Evolutionary conservation across 163 green algal genomes (phyloP), one percentile per base, ranked within the genome.

Genomic region (Volvox carteri): DNA sequence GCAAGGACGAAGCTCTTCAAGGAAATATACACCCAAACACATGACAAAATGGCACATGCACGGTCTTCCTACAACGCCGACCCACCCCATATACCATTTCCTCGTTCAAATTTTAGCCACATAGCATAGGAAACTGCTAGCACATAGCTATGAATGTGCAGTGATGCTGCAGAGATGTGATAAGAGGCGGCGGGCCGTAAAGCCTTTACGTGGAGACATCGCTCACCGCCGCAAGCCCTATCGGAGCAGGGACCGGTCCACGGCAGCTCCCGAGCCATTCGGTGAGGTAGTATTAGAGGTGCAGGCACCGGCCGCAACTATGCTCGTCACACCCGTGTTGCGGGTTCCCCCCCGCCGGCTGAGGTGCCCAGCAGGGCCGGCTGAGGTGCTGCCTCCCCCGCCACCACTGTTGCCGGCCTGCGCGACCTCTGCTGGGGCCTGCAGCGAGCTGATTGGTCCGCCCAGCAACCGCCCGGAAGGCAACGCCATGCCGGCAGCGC

Each of bases 251-350:
- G 70, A 78, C 39, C 70, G 12, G 16, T 78, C 70, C 19, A 33
- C 70, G 18, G 56, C 18, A 21, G 39, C 37, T 12, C 37, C 39
- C 18, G 70, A 78, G 39, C 37, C 14, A 7, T 37, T 78, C 25
- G 70, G 70, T 33, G 70, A 78, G 70, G 56, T 56, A 39, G 70
- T 39, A 23, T 37, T 54, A 14, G 70, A 30, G 41, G 70, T 77
- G 67, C 33, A 41, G 39, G 5, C 39, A 21, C 70, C 39, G 70
- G 33, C 67, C 33, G 7, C 67, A 11, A 1, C 35, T 12, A 46
- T 21, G 67, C 67, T 48, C 35, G 30, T n/a, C 48, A 35, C 16
- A 33, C 70, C 70, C 23, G 70, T 42, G 41, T 21, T 35, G 70
- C 70, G 70, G 8, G 70, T 21, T 39, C 19, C 37, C 70, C 37